Evolutionary conservation across 495 filamentous ascomycete species (phyloP).

Genomic region (Lasiosphaeria hispida): DNA sequence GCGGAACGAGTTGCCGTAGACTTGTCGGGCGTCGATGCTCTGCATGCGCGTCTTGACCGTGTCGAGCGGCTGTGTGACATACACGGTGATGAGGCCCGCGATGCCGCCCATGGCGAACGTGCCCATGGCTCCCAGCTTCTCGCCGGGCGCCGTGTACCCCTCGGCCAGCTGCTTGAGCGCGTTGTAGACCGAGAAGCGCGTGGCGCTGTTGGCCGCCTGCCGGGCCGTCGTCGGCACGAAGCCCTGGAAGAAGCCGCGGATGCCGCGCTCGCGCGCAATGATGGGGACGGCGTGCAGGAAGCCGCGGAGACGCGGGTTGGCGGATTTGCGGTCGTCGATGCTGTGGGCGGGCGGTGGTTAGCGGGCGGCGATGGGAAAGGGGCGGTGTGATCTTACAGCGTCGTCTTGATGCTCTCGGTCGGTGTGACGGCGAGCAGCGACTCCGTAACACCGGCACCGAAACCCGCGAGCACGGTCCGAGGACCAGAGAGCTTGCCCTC

Average conservation of each 20-base stretch:
- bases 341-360: constrained; percentile 36
- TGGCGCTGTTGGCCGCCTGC: constrained; percentile 91
- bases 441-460: constrained; percentile 92
- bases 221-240: constrained; percentile 92
- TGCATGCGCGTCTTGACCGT: constrained; percentile 99
- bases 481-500: constrained; percentile 89
- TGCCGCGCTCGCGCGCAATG: constrained; percentile 81
- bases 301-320: constrained; percentile 82
- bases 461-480: constrained; percentile 86
- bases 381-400: constrained; percentile 54
- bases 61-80: constrained; percentile 86
- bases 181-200: constrained; percentile 86
- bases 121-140: constrained; percentile 84
- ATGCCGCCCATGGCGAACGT: constrained; percentile 91
- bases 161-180: constrained; percentile 87
- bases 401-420: constrained; percentile 97
- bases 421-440: constrained; percentile 92
- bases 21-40: constrained; percentile 78
- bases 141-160: constrained; percentile 86
- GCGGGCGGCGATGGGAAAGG: background rate
- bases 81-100: constrained; percentile 91
- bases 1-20: constrained; percentile 86
- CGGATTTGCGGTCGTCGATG: constrained; percentile 91
- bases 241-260: constrained; percentile 93
- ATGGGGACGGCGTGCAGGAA: constrained; percentile 88